Conservation (phyloP, 139 green algal species). For the Ulvella scutata region DNA sequence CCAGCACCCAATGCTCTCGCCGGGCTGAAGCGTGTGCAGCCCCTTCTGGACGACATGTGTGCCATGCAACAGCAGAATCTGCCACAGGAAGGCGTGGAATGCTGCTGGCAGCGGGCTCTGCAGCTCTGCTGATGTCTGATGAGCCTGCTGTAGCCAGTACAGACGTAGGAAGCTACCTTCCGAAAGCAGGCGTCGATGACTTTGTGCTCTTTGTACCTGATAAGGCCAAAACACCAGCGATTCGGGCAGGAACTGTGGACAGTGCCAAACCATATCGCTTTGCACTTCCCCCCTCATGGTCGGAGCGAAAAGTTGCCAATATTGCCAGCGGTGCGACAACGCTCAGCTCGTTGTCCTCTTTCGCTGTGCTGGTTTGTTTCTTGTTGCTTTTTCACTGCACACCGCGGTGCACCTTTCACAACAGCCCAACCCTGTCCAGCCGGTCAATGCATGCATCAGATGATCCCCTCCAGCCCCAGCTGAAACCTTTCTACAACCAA, state of each 20-base stretch:
- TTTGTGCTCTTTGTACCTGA: constrained; percentile 24
- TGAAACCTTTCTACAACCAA: not conserved
- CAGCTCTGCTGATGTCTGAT: not conserved
- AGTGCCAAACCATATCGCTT: constrained; percentile 17
- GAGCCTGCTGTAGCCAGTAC: not conserved
- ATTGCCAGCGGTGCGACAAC: constrained; percentile 19
- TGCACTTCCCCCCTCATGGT: constrained; percentile 17
- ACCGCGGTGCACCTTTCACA: too few relatives aligned
- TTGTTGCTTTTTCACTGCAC: too few relatives aligned
- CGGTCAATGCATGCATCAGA: too few relatives aligned
- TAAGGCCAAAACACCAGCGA: constrained; percentile 10
- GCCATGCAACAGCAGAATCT: too few relatives aligned
- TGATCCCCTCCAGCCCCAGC: too few relatives aligned
- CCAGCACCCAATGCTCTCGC: too few relatives aligned
- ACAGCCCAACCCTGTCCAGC: too few relatives aligned
- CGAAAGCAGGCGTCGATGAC: constrained; percentile 10
- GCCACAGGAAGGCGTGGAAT: not conserved
- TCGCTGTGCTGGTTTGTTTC: too few relatives aligned
- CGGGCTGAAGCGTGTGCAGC: too few relatives aligned
- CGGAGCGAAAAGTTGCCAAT: constrained; percentile 25
- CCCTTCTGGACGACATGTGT: too few relatives aligned
- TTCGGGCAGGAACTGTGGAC: constrained; percentile 18
- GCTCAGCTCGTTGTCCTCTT: too few relatives aligned
- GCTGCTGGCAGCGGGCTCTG: not conserved
- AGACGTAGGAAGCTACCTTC: constrained; percentile 21